Evolutionary conservation across 2,329 filamentous ascomycete species (phyloP).

Genomic region (Trichoderma koningiopsis): DNA sequence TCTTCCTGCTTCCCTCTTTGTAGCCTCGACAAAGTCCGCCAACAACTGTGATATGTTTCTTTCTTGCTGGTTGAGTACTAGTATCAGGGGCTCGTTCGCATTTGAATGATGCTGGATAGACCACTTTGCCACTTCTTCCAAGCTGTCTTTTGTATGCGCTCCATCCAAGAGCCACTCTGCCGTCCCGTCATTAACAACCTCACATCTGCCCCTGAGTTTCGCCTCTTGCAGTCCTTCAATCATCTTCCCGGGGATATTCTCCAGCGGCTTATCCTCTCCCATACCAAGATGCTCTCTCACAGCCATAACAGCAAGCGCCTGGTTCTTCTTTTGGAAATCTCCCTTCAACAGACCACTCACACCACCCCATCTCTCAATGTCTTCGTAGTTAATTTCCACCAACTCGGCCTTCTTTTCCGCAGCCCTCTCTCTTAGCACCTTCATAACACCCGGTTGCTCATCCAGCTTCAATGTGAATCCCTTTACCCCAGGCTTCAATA

Average conservation of each 20-base stretch:
- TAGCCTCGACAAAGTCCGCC: slow-evolving; percentile 59
- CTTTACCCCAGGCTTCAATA: slow-evolving; percentile 67
- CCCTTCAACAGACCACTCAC: slow-evolving; percentile 48
- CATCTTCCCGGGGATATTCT: slow-evolving; percentile 49
- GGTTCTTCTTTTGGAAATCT: slow-evolving; percentile 60
- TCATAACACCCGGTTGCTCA: slow-evolving; percentile 42
- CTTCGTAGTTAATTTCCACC: slow-evolving; percentile 45
- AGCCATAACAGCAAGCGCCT: slow-evolving; percentile 58
- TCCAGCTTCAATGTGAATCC: slow-evolving; percentile 41
- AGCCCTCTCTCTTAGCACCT: slow-evolving; percentile 62
- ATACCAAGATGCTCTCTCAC: slow-evolving; percentile 59
- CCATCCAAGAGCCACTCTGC: slow-evolving; percentile 83
- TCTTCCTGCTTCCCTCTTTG: slow-evolving; percentile 45
- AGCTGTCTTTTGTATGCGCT: slow-evolving; percentile 83
- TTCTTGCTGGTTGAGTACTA: slow-evolving; percentile 94
- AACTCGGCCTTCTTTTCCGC: slow-evolving; percentile 53
- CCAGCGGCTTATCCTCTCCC: slow-evolving; percentile 31
- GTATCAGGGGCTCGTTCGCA: slow-evolving; percentile 44
- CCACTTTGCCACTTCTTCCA: slow-evolving; percentile 76
- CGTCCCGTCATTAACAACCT: slow-evolving; percentile 57
- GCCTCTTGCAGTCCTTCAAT: slow-evolving; percentile 66
- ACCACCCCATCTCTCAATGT: slow-evolving; percentile 46
- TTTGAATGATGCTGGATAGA: slow-evolving; percentile 60
- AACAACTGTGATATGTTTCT: slow-evolving; percentile 72
- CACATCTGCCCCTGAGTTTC: slow-evolving; percentile 74